phyloP scores from a whole-genome alignment of 208 protist species.

The Acanthamoeba royreba region DNA sequence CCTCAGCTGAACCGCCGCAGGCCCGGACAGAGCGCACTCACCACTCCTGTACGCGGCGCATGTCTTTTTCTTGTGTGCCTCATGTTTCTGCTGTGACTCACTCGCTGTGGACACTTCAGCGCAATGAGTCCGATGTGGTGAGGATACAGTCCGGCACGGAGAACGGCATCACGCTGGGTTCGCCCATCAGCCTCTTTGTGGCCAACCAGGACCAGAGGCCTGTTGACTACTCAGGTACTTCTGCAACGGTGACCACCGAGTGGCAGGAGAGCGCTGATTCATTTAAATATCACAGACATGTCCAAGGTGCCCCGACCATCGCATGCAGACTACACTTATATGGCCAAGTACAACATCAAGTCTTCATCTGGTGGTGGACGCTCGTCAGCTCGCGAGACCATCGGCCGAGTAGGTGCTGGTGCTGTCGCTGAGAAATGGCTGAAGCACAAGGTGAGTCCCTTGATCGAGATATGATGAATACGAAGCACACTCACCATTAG shows the following conservation, averaged over 20 bases:
- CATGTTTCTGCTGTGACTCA: neutral
- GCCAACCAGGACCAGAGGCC: constrained; percentile 83
- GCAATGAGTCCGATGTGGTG: constrained; percentile 79
- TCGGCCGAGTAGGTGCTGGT: constrained; percentile 80
- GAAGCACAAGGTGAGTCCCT: neutral
- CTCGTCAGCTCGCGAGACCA: constrained; percentile 83
- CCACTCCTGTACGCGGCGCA: constrained; percentile 63
- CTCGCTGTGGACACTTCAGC: neutral
- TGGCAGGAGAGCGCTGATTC: neutral
- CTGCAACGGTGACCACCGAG: neutral
- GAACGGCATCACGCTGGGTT: constrained; percentile 80
- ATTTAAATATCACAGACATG: neutral
- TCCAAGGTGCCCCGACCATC: constrained; percentile 80
- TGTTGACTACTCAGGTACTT: constrained; percentile 77
- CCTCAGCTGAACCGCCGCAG: constrained; percentile 69
- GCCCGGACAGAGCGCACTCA: constrained; percentile 79
- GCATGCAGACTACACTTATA: constrained; percentile 88
- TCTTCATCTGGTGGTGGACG: constrained; percentile 81
- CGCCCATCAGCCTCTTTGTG: constrained; percentile 82
- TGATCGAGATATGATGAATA: too few species aligned
- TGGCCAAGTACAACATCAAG: constrained; percentile 70
- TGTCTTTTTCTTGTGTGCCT: neutral
- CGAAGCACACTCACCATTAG: neutral
- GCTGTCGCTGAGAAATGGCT: constrained; percentile 82
- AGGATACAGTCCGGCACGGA: constrained; percentile 81